Evolutionary conservation across 768 basidiomycete species (phyloP), one percentile per base, ranked within the genome.

Genomic region (Boletellus emodensis): DNA sequence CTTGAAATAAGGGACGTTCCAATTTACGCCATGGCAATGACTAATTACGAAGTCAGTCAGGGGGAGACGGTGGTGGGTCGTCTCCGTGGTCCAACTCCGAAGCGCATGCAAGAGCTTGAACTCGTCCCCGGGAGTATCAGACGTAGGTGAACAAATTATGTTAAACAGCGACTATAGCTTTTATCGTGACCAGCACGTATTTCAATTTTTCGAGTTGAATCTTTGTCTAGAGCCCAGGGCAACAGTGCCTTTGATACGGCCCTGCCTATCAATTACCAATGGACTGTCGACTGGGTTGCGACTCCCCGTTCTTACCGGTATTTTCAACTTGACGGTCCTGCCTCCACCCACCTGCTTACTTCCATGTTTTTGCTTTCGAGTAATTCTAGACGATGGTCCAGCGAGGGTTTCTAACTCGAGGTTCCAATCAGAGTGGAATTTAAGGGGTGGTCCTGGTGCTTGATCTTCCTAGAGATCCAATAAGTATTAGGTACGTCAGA

Each of bases 181-280:
- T 30, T 30, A 40, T 11, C 30, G 38, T 60, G 35, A 39, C 52
- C 48, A 47, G 41, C 35, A 49, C 32, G 18, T 28, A 14, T 47
- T 11, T 66, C 51, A 69, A 33, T 62, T 67, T 38, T 63, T 66
- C 35, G 67, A 67, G 39, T 65, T 67, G 37, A 67, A n/a, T 41
- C 45, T 69, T 44, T 54, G 67, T 37, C 63, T 61, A 34, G 66
- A 53, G n/a, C 66, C 66, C n/a, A 67, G 56, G 6, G 22, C 43
- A 46, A 63, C 55, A 11, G 49, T 13, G 10, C 67, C 62, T 44
- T 55, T 56, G 46, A 65, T 9, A 49, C 14, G 63, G 6, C 67
- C 65, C 1, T 41, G 53, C 12, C 48, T 40, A 40, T 69, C 67
- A 30, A 69, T 39, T 4, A 30, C 51, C 38, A 67, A 51, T 12